A percentile compares a stretch with the other conserved stretches of the same genome.
Evolutionary conservation across 768 basidiomycete species (phyloP).

Genomic region (Pholiota conissans): DNA sequence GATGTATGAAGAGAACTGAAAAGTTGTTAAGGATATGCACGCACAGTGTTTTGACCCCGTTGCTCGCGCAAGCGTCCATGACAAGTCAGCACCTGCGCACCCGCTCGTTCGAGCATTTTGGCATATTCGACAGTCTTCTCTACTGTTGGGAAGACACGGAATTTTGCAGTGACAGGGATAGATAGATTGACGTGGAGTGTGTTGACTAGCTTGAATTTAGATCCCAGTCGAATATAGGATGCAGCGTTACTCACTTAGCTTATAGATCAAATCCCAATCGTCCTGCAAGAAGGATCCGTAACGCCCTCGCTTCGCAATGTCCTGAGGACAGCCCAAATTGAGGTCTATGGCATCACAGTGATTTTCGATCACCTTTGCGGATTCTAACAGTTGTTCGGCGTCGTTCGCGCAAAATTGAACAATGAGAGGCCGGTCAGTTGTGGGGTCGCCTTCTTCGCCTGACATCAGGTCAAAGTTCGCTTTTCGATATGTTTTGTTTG

Average conservation of each 20-base stretch:
- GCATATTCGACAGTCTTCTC: slow-evolving; percentile 94
- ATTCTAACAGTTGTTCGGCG: slow-evolving; percentile 70
- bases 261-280: slow-evolving; percentile 88
- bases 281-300: slow-evolving; percentile 95
- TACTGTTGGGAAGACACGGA: slow-evolving; percentile 83
- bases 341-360: slow-evolving; percentile 94
- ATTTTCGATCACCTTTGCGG: slow-evolving; percentile 74
- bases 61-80: slow-evolving; percentile 93
- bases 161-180: slow-evolving; percentile 96
- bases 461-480: slow-evolving; percentile 65
- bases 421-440: slow-evolving; percentile 79
- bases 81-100: slow-evolving; percentile 92
- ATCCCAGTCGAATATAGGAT: not conserved
- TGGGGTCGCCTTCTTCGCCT: slow-evolving; percentile 82
- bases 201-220: slow-evolving; percentile 57
- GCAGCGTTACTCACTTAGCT: slow-evolving; percentile 57
- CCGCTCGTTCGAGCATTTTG: slow-evolving; percentile 92
- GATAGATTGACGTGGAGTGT: slow-evolving; percentile 80
- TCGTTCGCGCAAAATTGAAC: slow-evolving; percentile 96
- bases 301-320: slow-evolving; percentile 83
- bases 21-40: too few relatives aligned
- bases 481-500: slow-evolving; percentile 55
- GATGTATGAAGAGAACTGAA: slow-evolving; percentile 3
- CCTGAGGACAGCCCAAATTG: slow-evolving; percentile 94
- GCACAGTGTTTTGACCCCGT: slow-evolving; percentile 78